Base-by-base conservation (phyloP, 306 rosid species). In the Glycine tomentella region DNA sequence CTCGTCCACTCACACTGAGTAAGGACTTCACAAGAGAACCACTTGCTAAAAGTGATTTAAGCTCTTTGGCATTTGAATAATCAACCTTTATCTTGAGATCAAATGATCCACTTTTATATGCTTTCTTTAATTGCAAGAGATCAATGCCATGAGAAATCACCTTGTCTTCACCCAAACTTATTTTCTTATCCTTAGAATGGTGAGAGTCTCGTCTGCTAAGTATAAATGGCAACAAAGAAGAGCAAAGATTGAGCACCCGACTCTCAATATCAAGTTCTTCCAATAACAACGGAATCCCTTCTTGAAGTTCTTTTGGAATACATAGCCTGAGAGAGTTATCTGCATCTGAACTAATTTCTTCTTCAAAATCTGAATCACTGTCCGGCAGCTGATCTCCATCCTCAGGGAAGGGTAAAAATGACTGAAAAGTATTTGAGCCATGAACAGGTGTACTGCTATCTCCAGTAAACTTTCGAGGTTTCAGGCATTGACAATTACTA, bases 61-160 rank as follows among this genome's bases (percentile, higher is more conserved):
- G 97, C 80, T 96, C 99, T 93, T 90, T 96, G 78, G 93, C 88
- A 84, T 96, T 96, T 73, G 99, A 88, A 89, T 96, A 96, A 69
- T 96, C 99, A 13, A 91, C 97, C 88, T 96, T 96, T 86, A 96
- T 93, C 91, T 96, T 96, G 65, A 96, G 87, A 87, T 96, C 99
- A 78, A 96, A 81, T 9, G 98, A 96, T 80, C 99, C 99, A 77
- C 98, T 92, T 88, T 96, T 96, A 83, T 96, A 96, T 73, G 99
- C 91, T 89, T 93, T 96, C 86, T 96, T 96, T 91, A 93, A 81
- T 76, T 90, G 97, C 87, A 93, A 89, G 81, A 93, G 93, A 82
- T 96, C 97, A 67, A 87, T 86, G 49, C 97, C 90, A 80, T 88
- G 95, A 51, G 97, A 90, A 45, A 96, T 91, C 61, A 92, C 92